A percentile compares a stretch with the other conserved stretches of the same genome.
Conservation (phyloP, 2,329 filamentous ascomycete genomes). For the Xylariales sp. region DNA sequence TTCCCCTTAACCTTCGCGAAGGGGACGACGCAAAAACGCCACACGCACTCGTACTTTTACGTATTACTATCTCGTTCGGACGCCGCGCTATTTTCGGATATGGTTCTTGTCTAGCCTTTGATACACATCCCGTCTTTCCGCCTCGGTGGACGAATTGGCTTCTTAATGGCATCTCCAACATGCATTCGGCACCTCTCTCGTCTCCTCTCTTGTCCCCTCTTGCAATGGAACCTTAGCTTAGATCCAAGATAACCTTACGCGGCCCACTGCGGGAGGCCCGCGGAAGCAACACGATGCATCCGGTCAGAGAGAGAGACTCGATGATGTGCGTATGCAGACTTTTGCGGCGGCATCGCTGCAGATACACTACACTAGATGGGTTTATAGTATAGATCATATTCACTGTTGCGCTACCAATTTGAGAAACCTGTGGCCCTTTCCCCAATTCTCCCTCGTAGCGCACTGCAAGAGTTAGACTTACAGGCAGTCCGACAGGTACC, state of each 20-base stretch:
- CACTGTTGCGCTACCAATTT: slow-evolving; percentile 28
- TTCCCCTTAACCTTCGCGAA: slow-evolving; percentile 20
- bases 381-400: slow-evolving; percentile 34
- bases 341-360: slow-evolving; percentile 50
- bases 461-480: slow-evolving; percentile 13
- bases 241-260: slow-evolving; percentile 50
- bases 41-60: slow-evolving; percentile 19
- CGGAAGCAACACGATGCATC: slow-evolving; percentile 55
- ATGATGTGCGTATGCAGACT: slow-evolving; percentile 53
- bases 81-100: slow-evolving; percentile 20
- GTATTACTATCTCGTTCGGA: slow-evolving; percentile 28
- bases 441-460: slow-evolving; percentile 19
- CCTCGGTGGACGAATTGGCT: slow-evolving; percentile 29
- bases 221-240: slow-evolving; percentile 51
- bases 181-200: slow-evolving; percentile 47
- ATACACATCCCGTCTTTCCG: slow-evolving; percentile 33
- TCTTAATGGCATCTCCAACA: slow-evolving; percentile 31
- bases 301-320: slow-evolving; percentile 51
- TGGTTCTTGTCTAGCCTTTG: slow-evolving; percentile 24
- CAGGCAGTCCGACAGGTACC: slow-evolving; percentile 18
- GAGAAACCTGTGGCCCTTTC: slow-evolving; percentile 17
- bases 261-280: slow-evolving; percentile 55
- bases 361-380: slow-evolving; percentile 38
- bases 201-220: slow-evolving; percentile 45
- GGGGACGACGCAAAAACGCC: slow-evolving; percentile 20